These are phyloP conservation scores for Sporothrix brasiliensis DNA, from an alignment of 2,329 filamentous ascomycete genomes.

Conservation along the genomic window DNA sequence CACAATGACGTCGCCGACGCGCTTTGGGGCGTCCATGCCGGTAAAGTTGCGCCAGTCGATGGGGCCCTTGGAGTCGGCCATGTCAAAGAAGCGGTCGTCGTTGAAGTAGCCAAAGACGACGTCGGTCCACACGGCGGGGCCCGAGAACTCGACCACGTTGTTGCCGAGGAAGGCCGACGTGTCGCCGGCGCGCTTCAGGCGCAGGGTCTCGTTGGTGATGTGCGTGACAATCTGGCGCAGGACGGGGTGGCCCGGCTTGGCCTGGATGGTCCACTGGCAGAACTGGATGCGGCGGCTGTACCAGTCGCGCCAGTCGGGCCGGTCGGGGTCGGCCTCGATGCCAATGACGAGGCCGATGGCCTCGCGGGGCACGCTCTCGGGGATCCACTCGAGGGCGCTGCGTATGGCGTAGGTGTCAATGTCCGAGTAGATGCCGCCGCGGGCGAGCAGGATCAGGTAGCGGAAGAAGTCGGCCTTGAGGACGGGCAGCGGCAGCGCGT, in stretches of 20 bases:
- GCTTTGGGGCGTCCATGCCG: conserved; percentile 78
- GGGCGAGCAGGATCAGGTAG: conserved; percentile 67
- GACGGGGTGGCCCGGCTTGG: conserved; percentile 91
- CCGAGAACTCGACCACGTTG: conserved; percentile 89
- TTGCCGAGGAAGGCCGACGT: conserved; percentile 65
- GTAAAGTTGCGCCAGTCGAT: conserved; percentile 90
- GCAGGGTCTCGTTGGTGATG: conserved; percentile 80
- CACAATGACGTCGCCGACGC: conserved; percentile 90
- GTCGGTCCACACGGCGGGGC: conserved; percentile 94
- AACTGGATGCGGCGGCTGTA: conserved; percentile 96
- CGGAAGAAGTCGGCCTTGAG: conserved; percentile 80
- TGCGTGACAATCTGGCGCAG: conserved; percentile 83
- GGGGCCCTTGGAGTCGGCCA: conserved; percentile 67
- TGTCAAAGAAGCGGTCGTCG: conserved; percentile 83
- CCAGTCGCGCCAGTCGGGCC: conserved; percentile 91
- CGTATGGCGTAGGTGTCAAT: conserved; percentile 89
- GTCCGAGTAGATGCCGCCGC: conserved; percentile 75
- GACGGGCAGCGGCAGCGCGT: conserved; percentile 71
- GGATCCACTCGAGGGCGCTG: conserved; percentile 86
- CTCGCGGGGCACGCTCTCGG: conserved; percentile 71
- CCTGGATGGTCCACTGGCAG: conserved; percentile 98
- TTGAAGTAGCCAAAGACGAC: conserved; percentile 92
- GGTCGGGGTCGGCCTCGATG: conserved; percentile 94
- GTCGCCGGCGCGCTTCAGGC: conserved; percentile 67
- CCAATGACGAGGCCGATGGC: conserved; percentile 86